These are phyloP conservation scores for Lentinus polychrous DNA, from an alignment of 1,284 basidiomycete genomes.

Conservation along the genomic window DNA sequence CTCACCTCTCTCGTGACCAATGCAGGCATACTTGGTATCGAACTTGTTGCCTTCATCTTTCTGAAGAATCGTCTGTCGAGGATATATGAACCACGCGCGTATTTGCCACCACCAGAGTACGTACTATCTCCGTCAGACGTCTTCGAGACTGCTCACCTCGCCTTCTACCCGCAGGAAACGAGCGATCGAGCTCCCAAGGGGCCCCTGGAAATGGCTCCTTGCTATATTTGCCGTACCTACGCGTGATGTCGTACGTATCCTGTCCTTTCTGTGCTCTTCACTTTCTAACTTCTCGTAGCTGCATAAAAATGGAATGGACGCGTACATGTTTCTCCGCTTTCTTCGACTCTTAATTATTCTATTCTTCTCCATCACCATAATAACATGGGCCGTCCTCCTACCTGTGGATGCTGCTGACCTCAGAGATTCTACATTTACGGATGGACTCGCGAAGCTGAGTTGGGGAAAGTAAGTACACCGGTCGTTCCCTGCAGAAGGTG, in stretches of 20 bases:
- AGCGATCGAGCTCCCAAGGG: slow-evolving; percentile 32
- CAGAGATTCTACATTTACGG: slow-evolving; percentile 22
- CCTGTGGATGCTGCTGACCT: slow-evolving; percentile 53
- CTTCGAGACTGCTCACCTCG: neutral
- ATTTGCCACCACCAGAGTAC: slow-evolving; percentile 45
- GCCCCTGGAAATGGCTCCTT: slow-evolving; percentile 42
- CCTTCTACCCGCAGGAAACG: slow-evolving; percentile 31
- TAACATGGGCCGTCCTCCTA: slow-evolving; percentile 53
- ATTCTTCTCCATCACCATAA: slow-evolving; percentile 56
- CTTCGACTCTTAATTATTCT: slow-evolving; percentile 59
- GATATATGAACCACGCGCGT: slow-evolving; percentile 53
- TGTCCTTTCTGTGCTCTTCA: slow-evolving; percentile 1
- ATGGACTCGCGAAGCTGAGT: slow-evolving; percentile 33
- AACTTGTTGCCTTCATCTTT: slow-evolving; percentile 48
- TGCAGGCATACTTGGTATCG: slow-evolving; percentile 39
- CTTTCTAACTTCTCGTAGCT: slow-evolving; percentile 27
- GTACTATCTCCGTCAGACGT: slow-evolving; percentile 12
- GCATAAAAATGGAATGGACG: slow-evolving; percentile 62
- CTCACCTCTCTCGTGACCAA: slow-evolving; percentile 53
- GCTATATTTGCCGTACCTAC: slow-evolving; percentile 31
- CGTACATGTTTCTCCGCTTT: slow-evolving; percentile 68
- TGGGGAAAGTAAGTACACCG: slow-evolving; percentile 38
- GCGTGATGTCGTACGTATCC: slow-evolving; percentile 36
- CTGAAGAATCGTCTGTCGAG: slow-evolving; percentile 39
- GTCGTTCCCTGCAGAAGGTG: neutral